These are phyloP conservation scores for Psilocybe tampanensis DNA, from an alignment of 768 basidiomycete genomes.

Conservation along the genomic window DNA sequence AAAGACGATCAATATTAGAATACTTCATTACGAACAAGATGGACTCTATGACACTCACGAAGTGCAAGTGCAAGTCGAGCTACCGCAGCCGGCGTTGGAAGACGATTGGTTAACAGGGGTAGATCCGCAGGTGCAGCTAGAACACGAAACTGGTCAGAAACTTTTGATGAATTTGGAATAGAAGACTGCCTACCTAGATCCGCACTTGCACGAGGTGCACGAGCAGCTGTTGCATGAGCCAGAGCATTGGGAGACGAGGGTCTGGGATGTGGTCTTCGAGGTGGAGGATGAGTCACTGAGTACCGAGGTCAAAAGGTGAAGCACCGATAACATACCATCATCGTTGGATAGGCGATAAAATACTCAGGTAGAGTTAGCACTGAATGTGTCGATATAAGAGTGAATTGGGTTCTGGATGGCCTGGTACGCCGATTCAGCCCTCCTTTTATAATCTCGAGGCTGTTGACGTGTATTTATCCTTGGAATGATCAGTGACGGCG, in stretches of 20 bases:
- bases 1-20: background rate
- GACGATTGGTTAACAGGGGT: conserved; percentile 13
- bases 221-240: conserved; percentile 5
- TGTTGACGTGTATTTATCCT: conserved; percentile 3
- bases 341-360: background rate
- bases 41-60: conserved; percentile 4
- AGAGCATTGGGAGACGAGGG: conserved; percentile 8
- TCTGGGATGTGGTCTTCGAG: conserved; percentile 1
- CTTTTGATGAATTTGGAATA: no score
- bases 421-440: background rate
- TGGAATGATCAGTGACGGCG: background rate
- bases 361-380: background rate
- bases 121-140: conserved; percentile 11
- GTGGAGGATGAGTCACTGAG: background rate
- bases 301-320: background rate
- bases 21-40: background rate
- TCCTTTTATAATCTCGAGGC: background rate
- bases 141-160: background rate
- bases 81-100: conserved; percentile 5
- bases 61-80: conserved; percentile 12
- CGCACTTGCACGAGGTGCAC: conserved; percentile 11
- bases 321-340: conserved; percentile 1
- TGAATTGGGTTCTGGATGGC: background rate
- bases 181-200: background rate
- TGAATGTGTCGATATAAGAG: background rate